Base-by-base conservation (phyloP, 139 green algal genomes). In the Trebouxia sp. region DNA sequence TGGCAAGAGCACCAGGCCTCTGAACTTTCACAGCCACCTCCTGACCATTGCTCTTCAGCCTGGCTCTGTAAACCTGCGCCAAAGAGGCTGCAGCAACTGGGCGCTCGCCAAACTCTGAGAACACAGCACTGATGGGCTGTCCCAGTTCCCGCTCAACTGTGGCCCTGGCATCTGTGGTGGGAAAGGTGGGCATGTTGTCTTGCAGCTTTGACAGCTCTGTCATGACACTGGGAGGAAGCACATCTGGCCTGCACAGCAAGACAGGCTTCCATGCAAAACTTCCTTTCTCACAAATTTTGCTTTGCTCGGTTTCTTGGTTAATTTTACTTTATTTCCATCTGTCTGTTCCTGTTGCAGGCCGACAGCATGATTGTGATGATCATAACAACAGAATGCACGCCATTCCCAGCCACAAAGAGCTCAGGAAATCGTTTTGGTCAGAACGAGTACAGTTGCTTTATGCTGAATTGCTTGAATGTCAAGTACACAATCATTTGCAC, bases 21-120 rank as follows among this genome's bases (percentile, higher is more conserved):
- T 98, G 95, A 79, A 98, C 95, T 86, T 98, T 98, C 37, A 98
- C 94, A 5, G 95, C 95, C 26, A 98, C 95, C 53, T 92, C 82
- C 82, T 97, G 83, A 0, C 92, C 95, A 0, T 87, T 97, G 26
- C 75, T 79, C 0, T 83, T 72, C 75, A 98, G 62, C 6, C 82
- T 82, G 0, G 94, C 95, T 24, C 88, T 86, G 88, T 98, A 98
- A 47, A 98, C 95, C 89, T 99, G 95, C 6, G 95, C 96, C 22
- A 99, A 85, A 7, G 89, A 96, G 37, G 96, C 96, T 10, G 92
- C 92, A 6, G 94, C 96, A 6, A 99, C 89, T 9, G 96, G 96
- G 56, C 91, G 55, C 6, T 86, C 84, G 0, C 79, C 87, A 77
- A 98, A 96, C 70, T 96, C 86, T 7, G 82, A 86, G 83, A 98